Evolutionary conservation across 2,329 filamentous ascomycete genomes (phyloP), one percentile per base, ranked within the genome.

Genomic region (Diaporthe helianthi): DNA sequence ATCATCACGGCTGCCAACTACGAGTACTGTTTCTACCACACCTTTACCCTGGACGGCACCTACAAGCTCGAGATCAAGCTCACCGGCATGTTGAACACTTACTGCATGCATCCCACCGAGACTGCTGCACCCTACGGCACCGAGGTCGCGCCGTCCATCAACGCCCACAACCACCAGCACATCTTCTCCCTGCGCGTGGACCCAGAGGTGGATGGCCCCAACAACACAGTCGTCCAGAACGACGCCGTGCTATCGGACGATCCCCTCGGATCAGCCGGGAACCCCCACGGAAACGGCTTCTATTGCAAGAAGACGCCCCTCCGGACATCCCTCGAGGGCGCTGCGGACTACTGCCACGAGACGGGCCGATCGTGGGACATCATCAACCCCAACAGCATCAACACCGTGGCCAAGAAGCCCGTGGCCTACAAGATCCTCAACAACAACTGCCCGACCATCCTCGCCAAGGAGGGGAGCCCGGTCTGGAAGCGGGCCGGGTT

Each of bases 1-100:
- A 92, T 97, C 76, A 97, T 98, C 82, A 98, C 94, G 0, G 94
- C 94, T 0, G 94, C 94, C 36, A 98, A 98, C 83, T 98, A 98
- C 81, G 94, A 98, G 79, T 98, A 98, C 80, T 83, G 83, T 2
- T 80, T 85, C 31, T 84, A 94, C 83, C 97, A 93, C 93, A 91
- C 94, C 73, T 94, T 97, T 82, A 92, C 95, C 78, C 93, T 96
- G 80, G 94, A 97, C 75, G 94, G 94, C 46, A 97, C 93, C 0
- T 90, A 97, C 73, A 94, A 97, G 81, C 90, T 95, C 9, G 94
- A 97, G 79, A 92, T 97, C 79, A 93, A 95, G 80, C 88, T 97
- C 33, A 97, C 94, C 0, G 94, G 94, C 65, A 97, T 97, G 78
- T 83, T 98, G 67, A 97, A 97, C 84, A 98, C 94, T 0, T 97